These are phyloP conservation scores for Neocatenulostroma microsporum DNA, from an alignment of 2,329 filamentous ascomycete species.

Conservation along the genomic window DNA sequence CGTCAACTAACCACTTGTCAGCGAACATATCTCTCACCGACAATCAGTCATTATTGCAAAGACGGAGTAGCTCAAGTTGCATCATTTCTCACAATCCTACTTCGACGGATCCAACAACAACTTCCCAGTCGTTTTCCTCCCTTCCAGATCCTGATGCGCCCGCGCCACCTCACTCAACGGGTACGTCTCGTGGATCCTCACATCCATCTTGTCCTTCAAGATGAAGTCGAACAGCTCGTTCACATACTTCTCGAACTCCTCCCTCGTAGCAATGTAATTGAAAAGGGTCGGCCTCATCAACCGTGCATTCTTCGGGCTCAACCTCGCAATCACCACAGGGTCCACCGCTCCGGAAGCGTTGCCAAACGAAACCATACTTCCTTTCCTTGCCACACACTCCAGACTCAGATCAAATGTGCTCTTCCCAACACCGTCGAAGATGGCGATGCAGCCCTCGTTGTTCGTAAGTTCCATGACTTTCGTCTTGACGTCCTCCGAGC, in stretches of 20 bases:
- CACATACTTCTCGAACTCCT: conserved; percentile 64
- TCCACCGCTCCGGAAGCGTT: conserved; percentile 73
- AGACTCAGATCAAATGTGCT: conserved; percentile 73
- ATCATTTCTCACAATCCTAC: conserved; percentile 11
- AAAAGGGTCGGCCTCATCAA: conserved; percentile 67
- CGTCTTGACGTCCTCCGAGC: conserved; percentile 48
- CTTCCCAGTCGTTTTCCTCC: conserved; percentile 77
- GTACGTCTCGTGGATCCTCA: conserved; percentile 70
- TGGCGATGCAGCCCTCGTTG: conserved; percentile 63
- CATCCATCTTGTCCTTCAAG: conserved; percentile 58
- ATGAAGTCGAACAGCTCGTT: conserved; percentile 68
- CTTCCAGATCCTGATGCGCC: conserved; percentile 72
- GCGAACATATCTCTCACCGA: too few relatives aligned
- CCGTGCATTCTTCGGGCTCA: conserved; percentile 68
- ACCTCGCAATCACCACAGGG: conserved; percentile 54
- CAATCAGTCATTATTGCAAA: too few relatives aligned
- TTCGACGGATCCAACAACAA: conserved; percentile 57
- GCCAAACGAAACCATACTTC: conserved; percentile 68
- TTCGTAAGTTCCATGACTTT: conserved; percentile 62
- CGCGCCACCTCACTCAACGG: conserved; percentile 62
- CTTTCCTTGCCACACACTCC: conserved; percentile 67
- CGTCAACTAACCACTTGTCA: too few relatives aligned
- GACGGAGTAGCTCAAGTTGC: conserved; percentile 2
- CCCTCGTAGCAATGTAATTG: conserved; percentile 59
- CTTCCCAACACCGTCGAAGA: conserved; percentile 83